Conservation (phyloP, 2,329 filamentous ascomycete species). For the Apiospora aurea region DNA sequence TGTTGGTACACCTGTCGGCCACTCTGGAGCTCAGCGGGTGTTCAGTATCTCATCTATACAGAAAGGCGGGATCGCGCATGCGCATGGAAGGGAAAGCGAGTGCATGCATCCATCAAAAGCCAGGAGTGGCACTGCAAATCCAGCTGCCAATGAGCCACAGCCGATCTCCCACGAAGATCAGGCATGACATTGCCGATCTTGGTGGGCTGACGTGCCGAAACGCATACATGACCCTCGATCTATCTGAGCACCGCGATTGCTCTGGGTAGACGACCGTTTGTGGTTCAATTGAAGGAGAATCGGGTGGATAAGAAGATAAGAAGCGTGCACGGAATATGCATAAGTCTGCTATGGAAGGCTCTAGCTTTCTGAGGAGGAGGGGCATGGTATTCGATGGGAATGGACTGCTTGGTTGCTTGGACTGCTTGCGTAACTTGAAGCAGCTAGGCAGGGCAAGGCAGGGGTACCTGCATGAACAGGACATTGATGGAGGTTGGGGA, state of each 20-base stretch:
- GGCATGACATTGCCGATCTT: background rate
- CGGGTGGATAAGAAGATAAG: background rate
- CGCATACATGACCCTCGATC: background rate
- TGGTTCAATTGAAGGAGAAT: background rate
- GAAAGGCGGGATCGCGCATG: background rate
- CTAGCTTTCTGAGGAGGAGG: slow-evolving; percentile 8
- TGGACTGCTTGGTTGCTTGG: slow-evolving; percentile 1
- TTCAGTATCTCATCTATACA: background rate
- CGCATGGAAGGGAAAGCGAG: background rate
- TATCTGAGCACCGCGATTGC: background rate
- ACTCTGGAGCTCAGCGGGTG: background rate
- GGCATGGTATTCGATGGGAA: slow-evolving; percentile 6
- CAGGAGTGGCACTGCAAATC: background rate
- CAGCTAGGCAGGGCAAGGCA: slow-evolving; percentile 15
- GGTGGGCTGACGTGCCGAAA: background rate
- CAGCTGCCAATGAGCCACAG: background rate
- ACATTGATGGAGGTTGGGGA: slow-evolving; percentile 6
- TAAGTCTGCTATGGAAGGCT: background rate
- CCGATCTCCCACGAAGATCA: background rate
- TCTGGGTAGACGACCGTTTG: background rate
- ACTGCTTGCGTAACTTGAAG: slow-evolving; percentile 18
- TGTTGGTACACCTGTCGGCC: background rate
- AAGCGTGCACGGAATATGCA: background rate
- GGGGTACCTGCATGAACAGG: slow-evolving; percentile 18
- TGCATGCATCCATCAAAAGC: background rate